Percentiles rank a stretch among this genome's conserved stretches.
These are phyloP conservation scores for Fonsecaea nubica DNA, from an alignment of 2,329 filamentous ascomycete genomes.

Conservation along the genomic window DNA sequence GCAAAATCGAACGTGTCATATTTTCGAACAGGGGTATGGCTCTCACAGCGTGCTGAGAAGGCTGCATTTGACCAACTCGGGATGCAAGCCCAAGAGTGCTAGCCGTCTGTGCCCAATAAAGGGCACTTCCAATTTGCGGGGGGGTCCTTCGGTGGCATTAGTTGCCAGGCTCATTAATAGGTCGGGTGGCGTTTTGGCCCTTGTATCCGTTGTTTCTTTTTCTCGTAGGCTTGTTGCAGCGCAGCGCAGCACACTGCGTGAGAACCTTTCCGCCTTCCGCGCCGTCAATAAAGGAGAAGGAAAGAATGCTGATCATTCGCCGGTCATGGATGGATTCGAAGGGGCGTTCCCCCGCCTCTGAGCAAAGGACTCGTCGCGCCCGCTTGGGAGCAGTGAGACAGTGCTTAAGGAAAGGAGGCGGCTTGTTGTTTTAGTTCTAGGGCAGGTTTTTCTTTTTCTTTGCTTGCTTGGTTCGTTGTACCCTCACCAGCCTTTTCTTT, in stretches of 20 bases:
- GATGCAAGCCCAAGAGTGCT: not conserved
- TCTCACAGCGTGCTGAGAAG: not conserved
- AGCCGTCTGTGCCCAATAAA: not conserved
- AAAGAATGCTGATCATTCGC: not conserved
- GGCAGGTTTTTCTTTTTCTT: not conserved
- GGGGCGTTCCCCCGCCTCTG: not conserved
- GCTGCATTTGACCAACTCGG: conserved; percentile 4
- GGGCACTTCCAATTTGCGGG: conserved; percentile 5
- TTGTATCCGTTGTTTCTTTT: conserved; percentile 6
- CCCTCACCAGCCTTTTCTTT: not conserved
- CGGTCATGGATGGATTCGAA: not conserved
- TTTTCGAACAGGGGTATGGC: not conserved
- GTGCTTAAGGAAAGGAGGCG: not conserved
- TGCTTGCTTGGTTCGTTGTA: not conserved
- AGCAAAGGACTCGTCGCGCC: not conserved
- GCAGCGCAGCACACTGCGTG: not conserved
- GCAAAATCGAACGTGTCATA: conserved; percentile 14
- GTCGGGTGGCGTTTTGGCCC: not conserved
- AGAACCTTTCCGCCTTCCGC: conserved; percentile 6
- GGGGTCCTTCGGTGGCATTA: not conserved
- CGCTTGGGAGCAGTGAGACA: not conserved
- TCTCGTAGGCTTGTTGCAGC: conserved; percentile 1
- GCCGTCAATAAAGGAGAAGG: not conserved
- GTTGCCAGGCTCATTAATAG: not conserved
- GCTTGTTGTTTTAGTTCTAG: not conserved